Conservation (phyloP, 148 eudicot species). For the Beta vulgaris region DNA sequence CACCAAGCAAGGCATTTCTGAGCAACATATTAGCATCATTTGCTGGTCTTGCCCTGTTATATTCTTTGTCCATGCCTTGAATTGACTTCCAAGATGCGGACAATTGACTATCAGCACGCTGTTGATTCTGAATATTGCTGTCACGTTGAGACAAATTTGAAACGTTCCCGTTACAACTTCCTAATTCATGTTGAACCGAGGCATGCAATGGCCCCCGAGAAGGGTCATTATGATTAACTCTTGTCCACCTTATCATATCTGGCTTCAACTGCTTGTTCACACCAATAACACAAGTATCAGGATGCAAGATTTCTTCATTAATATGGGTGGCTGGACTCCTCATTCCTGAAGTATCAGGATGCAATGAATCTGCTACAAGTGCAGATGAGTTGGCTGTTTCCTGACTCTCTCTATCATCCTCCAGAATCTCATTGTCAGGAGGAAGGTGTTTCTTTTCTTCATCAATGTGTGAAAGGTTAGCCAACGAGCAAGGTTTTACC, state of each 20-base stretch:
- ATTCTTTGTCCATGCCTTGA: conserved; percentile 41
- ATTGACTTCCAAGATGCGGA: conserved; percentile 52
- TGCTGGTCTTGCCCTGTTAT: conserved; percentile 31
- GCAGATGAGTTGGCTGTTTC: conserved; percentile 38
- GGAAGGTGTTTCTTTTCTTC: conserved; percentile 34
- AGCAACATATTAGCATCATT: conserved; percentile 41
- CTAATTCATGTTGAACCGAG: conserved; percentile 36
- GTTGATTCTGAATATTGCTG: conserved; percentile 38
- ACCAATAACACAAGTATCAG: conserved; percentile 32
- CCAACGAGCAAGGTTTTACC: conserved; percentile 29
- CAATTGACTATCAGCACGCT: conserved; percentile 36
- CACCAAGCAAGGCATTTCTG: conserved; percentile 41
- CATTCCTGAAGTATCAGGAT: conserved; percentile 32
- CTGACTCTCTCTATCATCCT: conserved; percentile 38
- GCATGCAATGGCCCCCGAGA: conserved; percentile 37
- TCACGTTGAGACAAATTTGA: conserved; percentile 37
- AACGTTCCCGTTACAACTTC: conserved; percentile 42
- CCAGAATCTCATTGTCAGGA: conserved; percentile 32
- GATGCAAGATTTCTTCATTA: conserved; percentile 36
- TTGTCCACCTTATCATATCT: conserved; percentile 49
- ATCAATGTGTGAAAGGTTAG: conserved; percentile 29
- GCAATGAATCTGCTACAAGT: conserved; percentile 31
- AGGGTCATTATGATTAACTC: conserved; percentile 39
- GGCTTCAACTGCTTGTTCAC: conserved; percentile 45
- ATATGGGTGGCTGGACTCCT: conserved; percentile 36